phyloP scores from a whole-genome alignment of 2,329 filamentous ascomycete species.

The Akanthomyces lecanii region DNA sequence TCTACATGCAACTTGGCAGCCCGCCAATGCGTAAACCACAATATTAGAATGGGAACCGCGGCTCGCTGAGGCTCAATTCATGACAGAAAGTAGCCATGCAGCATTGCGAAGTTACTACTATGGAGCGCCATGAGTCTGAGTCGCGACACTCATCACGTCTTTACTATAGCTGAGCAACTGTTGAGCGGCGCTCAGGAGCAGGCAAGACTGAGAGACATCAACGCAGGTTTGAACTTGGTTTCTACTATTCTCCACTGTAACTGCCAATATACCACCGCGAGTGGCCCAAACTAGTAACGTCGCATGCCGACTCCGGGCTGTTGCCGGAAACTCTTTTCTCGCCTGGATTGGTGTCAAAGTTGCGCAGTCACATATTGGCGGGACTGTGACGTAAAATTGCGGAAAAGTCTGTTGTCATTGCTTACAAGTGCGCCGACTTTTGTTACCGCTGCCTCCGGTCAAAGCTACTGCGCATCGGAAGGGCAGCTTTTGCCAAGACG shows the following conservation, averaged over 20 bases:
- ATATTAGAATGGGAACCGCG: background rate
- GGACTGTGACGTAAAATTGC: background rate
- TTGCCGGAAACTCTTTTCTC: background rate
- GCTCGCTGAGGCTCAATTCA: too few species aligned
- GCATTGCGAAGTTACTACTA: background rate
- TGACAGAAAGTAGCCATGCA: background rate
- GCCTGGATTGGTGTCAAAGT: background rate
- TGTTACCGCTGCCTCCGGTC: background rate
- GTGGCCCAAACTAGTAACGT: background rate
- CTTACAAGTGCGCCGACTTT: background rate
- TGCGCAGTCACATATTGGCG: background rate
- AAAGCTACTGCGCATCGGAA: background rate
- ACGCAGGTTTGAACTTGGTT: background rate
- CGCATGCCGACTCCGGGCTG: background rate
- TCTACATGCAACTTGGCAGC: background rate
- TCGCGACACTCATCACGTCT: background rate
- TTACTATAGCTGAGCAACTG: background rate
- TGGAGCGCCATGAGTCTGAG: too few species aligned
- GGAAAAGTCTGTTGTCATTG: background rate
- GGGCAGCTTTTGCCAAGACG: background rate
- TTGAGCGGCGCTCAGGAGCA: background rate
- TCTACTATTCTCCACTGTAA: background rate
- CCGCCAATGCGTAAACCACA: background rate
- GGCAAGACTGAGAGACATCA: background rate
- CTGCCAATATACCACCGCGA: background rate